phyloP scores from a whole-genome alignment of 169 alveolate species.

The Nephromyces sp. region DNA sequence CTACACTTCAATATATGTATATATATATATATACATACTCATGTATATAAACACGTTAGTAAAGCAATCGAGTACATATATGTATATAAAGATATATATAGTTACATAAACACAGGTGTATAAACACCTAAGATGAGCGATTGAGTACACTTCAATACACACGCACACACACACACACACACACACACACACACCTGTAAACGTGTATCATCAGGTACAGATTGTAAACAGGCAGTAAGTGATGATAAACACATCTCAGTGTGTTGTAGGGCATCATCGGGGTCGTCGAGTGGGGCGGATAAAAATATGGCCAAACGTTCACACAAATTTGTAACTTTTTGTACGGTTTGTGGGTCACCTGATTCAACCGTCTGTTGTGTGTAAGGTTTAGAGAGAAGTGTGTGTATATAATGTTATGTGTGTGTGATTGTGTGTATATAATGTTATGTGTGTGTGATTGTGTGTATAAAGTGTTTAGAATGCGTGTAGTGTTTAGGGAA shows the following conservation, averaged over 20 bases:
- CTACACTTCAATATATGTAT: background rate
- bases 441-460: too few species aligned
- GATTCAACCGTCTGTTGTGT: constrained; percentile 53
- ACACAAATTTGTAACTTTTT: constrained; percentile 65
- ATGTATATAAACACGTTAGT: constrained; percentile 47
- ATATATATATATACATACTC: constrained; percentile 27
- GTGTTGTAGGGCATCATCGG: constrained; percentile 71
- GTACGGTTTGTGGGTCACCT: constrained; percentile 61
- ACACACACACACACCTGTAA: too few species aligned
- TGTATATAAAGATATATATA: too few species aligned
- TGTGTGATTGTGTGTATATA: too few species aligned
- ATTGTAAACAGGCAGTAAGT: constrained; percentile 52
- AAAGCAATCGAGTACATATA: constrained; percentile 46
- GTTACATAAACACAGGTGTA: too few species aligned
- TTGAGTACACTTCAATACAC: too few species aligned
- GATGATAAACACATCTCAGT: constrained; percentile 72
- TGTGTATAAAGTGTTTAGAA: too few species aligned
- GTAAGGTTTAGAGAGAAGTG: too few species aligned
- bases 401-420: too few species aligned
- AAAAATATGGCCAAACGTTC: constrained; percentile 68
- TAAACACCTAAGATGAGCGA: too few species aligned
- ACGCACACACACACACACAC: too few species aligned
- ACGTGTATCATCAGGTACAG: constrained; percentile 57
- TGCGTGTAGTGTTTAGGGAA: too few species aligned
- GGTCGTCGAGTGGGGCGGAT: constrained; percentile 72